Base-by-base conservation (phyloP, 441 rosid genomes). In the Populus hybrid region DNA sequence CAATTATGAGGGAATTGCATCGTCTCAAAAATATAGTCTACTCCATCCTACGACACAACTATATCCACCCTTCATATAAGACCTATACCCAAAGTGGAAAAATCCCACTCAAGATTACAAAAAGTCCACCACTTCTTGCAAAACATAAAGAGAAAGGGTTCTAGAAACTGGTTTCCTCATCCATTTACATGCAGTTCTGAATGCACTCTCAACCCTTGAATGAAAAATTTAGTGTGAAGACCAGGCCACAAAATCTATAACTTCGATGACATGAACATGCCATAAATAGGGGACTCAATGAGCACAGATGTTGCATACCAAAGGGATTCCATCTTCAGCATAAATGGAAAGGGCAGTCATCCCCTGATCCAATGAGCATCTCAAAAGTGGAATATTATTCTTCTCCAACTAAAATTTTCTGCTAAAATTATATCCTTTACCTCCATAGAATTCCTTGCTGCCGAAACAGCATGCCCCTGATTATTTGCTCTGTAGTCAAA, bases 401-500 rank as follows among this genome's bases (percentile, higher is more conserved):
- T 75, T 30, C 36, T 38, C 42, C 50, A 77, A 53, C 26, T 72
- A 36, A 36, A 34, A 50, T 61, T 65, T 75, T 75, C 28, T 42
- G 70, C 9, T 53, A 72, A 77, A 30, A 69, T 21, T 67, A 53
- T 30, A 82, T 69, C 36, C 90, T 85, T 34, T 77, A 93, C 99
- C 90, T 92, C 95, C 92, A 83, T 84, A 77, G 97, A 88, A 79
- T 83, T 87, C 85, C 89, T 75, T 70, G 97, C 85, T 64, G 85
- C 81, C 35, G 90, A 84, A 79, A 87, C 80, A 63, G 88, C 92
- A 79, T 79, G 71, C 69, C 82, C 90, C 74, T 75, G 87, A 72
- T 85, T 88, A 85, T 88, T 89, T 75, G 36, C 77, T 83, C 90
- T 88, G 80, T 90, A 94, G 80, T 91, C 97, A 85, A 93, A 91